These are phyloP conservation scores for Amphibolis antarctica DNA, from an alignment of 106 monocot genomes.

Conservation along the genomic window DNA sequence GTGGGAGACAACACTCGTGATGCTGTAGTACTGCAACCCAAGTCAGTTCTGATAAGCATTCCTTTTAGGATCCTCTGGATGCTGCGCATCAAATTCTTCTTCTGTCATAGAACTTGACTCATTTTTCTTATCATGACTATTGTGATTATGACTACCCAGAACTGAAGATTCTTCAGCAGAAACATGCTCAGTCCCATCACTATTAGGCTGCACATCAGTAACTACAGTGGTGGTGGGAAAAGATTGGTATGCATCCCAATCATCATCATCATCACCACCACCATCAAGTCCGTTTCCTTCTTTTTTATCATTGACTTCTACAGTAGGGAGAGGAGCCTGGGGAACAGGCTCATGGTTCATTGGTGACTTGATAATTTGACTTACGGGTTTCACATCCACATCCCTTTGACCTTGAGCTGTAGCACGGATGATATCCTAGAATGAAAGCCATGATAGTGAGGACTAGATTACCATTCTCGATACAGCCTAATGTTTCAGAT, in stretches of 20 bases:
- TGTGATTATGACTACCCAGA: background rate
- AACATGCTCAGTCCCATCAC: background rate
- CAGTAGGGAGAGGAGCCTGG: conserved; percentile 13
- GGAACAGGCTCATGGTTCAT: conserved; percentile 12
- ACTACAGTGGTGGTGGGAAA: conserved; percentile 32
- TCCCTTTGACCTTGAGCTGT: conserved; percentile 33
- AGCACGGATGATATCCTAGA: conserved; percentile 81
- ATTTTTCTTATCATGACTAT: background rate
- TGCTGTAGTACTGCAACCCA: background rate
- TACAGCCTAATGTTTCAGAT: background rate
- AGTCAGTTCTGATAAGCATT: conserved; percentile 1
- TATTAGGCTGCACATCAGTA: background rate
- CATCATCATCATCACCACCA: conserved; percentile 56
- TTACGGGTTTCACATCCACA: conserved; percentile 5
- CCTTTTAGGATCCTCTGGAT: background rate
- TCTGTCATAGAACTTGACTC: background rate
- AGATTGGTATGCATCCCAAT: conserved; percentile 94
- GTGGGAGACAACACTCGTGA: background rate
- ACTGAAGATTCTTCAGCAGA: background rate
- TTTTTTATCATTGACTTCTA: background rate
- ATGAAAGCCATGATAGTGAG: background rate
- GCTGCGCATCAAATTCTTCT: background rate
- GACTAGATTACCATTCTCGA: background rate
- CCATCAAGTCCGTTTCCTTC: conserved; percentile 6
- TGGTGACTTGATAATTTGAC: conserved; percentile 15